Evolutionary conservation across 139 green algal genomes (phyloP), one percentile per base, ranked within the genome.

Genomic region (Microglena sp.): DNA sequence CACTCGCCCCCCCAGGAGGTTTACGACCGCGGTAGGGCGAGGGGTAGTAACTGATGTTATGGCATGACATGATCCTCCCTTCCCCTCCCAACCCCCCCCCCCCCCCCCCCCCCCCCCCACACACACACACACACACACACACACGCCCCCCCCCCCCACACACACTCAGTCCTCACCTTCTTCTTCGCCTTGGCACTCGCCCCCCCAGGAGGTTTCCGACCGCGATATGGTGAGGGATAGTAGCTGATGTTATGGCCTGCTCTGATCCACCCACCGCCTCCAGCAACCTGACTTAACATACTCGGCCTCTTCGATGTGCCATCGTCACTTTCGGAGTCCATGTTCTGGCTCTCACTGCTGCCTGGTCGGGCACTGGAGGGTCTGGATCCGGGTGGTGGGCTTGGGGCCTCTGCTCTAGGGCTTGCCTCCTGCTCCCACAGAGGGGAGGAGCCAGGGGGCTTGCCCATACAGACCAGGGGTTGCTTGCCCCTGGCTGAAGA

Each of bases 151-250:
- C n/a, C n/a, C n/a, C n/a, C n/a, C n/a, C n/a, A n/a, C n/a, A n/a
- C n/a, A n/a, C n/a, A n/a, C n/a, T n/a, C n/a, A n/a, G n/a, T n/a
- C n/a, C 53, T 35, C 55, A 62, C 24, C 24, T 29, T 61, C 33
- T 28, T 62, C 32, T 31, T 26, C 30, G n/a, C 28, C 32, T 36
- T 26, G 6, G 57, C 32, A 50, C 31, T 4, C 30, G 15, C 45
- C 11, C 29, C n/a, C 50, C n/a, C 34, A 1, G 3, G 24, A 46
- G 2, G 54, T 5, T 61, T 57, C 30, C 74, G 30, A 6, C 74
- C 74, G 1, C 75, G 36, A 58, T 77, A 81, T 0, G 75, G 75
- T 15, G 65, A 75, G 6, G 75, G 75, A 66, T 81, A 77, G 75
- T 81, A 77, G 18, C 46, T 30, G 28, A 77, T 53, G 59, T 70